Evolutionary conservation across 2,329 filamentous ascomycete species (phyloP), one percentile per base, ranked within the genome.

Genomic region (Aspergillus candidus): DNA sequence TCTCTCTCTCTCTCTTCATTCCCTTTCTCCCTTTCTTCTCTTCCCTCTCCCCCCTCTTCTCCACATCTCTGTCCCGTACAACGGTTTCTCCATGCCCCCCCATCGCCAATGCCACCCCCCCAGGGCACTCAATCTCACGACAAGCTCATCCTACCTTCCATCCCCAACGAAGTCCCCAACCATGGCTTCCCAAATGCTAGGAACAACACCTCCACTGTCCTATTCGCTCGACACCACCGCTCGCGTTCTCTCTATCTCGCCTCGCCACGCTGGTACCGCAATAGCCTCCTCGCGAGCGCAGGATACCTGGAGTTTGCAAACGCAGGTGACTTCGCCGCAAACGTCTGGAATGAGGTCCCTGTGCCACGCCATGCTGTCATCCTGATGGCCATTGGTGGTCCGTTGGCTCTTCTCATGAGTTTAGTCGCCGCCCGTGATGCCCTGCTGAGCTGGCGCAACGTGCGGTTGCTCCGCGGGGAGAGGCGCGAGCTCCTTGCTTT

Each of bases 271-370:
- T 60, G 63, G 49, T 58, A 58, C 39, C 49, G 52, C 18, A 62
- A 61, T 40, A 58, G 50, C 44, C 55, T 71, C 4, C 57, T 69
- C 5, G 51, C 54, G 0, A 54, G 63, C 8, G 64, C 76, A 2
- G 76, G 74, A 1, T 72, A 74, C 38, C 69, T 79, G n/a, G 76
- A 79, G 49, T 63, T 78, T 1, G 73, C 72, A 38, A 79, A 79
- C 52, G 74, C 74, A 0, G 69, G 70, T 2, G 76, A 79, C 50
- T 78, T 79, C 45, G 73, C 76, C 0, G 76, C 76, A 41, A 79
- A 79, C 45, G 69, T 78, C 2, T 79, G 73, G 73, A 79, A 79
- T 47, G 49, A 70, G 1, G 58, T 69, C 0, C 76, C 75, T 0
- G 66, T 76, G 0, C 76, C 76, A 0, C 47, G 56, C 1, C 72